These are phyloP conservation scores for Vigna angularis DNA, from an alignment of 306 rosid species.

Conservation along the genomic window DNA sequence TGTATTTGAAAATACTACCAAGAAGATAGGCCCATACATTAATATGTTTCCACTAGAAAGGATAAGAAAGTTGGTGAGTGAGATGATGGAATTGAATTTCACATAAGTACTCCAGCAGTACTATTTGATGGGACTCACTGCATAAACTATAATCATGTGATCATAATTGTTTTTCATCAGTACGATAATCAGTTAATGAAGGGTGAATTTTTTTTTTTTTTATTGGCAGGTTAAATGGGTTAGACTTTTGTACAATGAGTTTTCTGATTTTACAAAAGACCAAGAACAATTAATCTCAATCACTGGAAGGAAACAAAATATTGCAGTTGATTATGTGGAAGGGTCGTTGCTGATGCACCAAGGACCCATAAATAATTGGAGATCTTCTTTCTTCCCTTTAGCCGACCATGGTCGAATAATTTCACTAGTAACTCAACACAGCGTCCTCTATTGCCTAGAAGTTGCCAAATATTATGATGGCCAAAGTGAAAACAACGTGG, in stretches of 20 bases:
- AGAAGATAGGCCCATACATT: background rate
- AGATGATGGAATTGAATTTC: background rate
- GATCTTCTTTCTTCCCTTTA: conserved; percentile 92
- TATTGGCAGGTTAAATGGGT: conserved; percentile 80
- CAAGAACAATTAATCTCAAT: conserved; percentile 55
- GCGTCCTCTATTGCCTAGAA: conserved; percentile 83
- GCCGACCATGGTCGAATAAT: conserved; percentile 69
- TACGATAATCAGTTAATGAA: conserved; percentile 8
- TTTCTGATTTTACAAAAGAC: conserved; percentile 57
- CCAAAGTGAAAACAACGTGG: conserved; percentile 45
- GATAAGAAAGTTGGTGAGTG: conserved; percentile 17
- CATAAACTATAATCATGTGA: conserved; percentile 19
- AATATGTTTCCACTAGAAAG: conserved; percentile 25
- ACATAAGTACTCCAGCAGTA: conserved; percentile 7
- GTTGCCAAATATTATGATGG: conserved; percentile 77
- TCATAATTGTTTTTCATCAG: conserved; percentile 31
- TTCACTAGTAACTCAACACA: conserved; percentile 60
- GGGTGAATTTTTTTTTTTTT: conserved; percentile 22
- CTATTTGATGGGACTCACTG: conserved; percentile 13
- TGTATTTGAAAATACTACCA: conserved; percentile 22
- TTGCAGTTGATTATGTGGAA: conserved; percentile 73
- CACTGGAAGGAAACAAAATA: conserved; percentile 55
- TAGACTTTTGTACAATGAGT: conserved; percentile 69
- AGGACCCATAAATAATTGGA: conserved; percentile 88
- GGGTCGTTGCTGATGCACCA: conserved; percentile 78